Evolutionary conservation across 2,329 filamentous ascomycete species (phyloP).

Genomic region (Shiraia sp.): DNA sequence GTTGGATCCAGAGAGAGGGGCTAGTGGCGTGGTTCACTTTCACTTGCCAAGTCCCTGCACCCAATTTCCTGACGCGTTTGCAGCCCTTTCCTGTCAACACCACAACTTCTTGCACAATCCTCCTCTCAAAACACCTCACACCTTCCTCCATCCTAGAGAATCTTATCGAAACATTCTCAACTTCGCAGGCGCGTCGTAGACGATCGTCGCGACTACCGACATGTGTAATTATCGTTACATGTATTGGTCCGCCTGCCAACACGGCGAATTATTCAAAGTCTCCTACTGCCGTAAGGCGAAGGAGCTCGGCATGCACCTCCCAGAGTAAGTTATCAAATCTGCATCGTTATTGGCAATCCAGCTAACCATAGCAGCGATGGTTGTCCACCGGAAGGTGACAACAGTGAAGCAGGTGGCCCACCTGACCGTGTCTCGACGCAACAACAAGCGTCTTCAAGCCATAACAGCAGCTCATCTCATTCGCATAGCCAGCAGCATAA

Average conservation of each 20-base stretch:
- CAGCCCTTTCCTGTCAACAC: too few relatives aligned
- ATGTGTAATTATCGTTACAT: conserved; percentile 44
- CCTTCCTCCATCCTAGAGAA: conserved; percentile 4
- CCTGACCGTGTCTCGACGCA: conserved; percentile 10
- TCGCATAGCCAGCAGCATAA: conserved; percentile 20
- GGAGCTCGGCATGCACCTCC: conserved; percentile 18
- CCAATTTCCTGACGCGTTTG: too few relatives aligned
- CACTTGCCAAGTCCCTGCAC: too few relatives aligned
- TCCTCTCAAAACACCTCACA: background rate
- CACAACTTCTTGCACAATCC: background rate
- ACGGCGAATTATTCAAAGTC: conserved; percentile 34
- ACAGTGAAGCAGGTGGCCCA: conserved; percentile 3
- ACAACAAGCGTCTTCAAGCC: conserved; percentile 11
- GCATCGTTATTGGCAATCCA: background rate
- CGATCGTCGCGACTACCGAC: conserved; percentile 13
- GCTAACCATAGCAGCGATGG: conserved; percentile 18
- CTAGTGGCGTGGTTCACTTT: too few relatives aligned
- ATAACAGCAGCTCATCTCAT: conserved; percentile 16
- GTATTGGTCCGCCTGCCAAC: conserved; percentile 37
- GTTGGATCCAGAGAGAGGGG: too few relatives aligned
- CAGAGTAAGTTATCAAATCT: conserved; percentile 14
- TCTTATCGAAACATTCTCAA: conserved; percentile 7
- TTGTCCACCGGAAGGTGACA: conserved; percentile 14
- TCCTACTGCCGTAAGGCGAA: conserved; percentile 38
- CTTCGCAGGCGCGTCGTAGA: conserved; percentile 9